phyloP scores from a whole-genome alignment of 768 basidiomycete genomes.

The Leccinum arenicola region DNA sequence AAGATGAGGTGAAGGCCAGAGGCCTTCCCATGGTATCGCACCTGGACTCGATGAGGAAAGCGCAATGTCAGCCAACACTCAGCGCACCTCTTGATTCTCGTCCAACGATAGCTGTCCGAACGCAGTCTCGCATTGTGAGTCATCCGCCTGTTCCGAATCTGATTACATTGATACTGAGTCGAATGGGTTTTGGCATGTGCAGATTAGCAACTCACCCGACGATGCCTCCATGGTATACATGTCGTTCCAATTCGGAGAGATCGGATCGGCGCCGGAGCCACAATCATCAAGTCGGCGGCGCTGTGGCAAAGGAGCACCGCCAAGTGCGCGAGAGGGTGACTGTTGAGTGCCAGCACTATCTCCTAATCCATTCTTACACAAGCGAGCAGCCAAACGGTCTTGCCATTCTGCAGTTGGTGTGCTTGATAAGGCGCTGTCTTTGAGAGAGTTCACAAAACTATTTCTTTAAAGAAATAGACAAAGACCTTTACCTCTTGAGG shows the following conservation, averaged over 20 bases:
- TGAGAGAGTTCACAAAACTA: conserved; percentile 2
- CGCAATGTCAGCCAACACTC: background rate
- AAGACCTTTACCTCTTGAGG: conserved; percentile 47
- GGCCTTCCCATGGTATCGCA: conserved; percentile 79
- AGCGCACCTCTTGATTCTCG: conserved; percentile 66
- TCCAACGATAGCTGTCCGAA: conserved; percentile 73
- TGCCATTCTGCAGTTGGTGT: conserved; percentile 78
- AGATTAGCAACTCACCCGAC: conserved; percentile 26
- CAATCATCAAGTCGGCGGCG: conserved; percentile 43
- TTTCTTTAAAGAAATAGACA: background rate
- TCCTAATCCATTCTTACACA: conserved; percentile 35
- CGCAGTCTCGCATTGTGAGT: conserved; percentile 47
- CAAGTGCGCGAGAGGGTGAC: conserved; percentile 27
- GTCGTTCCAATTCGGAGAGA: conserved; percentile 50
- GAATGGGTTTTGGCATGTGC: background rate
- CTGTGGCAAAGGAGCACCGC: conserved; percentile 40
- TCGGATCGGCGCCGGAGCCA: conserved; percentile 5
- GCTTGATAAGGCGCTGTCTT: conserved; percentile 58
- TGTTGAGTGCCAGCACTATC: conserved; percentile 3
- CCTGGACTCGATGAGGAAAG: conserved; percentile 39
- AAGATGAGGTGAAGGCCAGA: conserved; percentile 78
- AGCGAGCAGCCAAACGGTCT: conserved; percentile 59
- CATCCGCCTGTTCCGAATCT: conserved; percentile 39
- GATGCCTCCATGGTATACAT: conserved; percentile 57
- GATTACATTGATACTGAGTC: conserved; percentile 16